Conservation (phyloP, 805 yeast genomes). For the Candida orba region DNA sequence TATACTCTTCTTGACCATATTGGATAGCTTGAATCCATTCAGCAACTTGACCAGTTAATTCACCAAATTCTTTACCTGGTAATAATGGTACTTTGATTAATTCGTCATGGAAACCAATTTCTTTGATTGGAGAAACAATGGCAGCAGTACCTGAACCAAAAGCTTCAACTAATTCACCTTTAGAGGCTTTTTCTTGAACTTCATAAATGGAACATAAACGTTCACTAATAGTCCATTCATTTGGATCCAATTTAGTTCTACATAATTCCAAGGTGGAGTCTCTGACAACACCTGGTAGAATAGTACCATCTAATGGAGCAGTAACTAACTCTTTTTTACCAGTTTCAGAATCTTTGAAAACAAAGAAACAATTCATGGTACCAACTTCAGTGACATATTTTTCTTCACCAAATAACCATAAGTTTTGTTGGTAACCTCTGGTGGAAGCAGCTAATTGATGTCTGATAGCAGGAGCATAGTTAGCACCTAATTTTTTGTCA, state of each 20-base stretch:
- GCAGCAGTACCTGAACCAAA: conserved; percentile 99
- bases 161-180: conserved; percentile 86
- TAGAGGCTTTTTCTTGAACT: conserved; percentile 65
- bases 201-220: conserved; percentile 79
- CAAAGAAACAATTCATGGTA: conserved; percentile 93
- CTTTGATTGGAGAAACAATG: conserved; percentile 87
- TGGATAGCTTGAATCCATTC: conserved; percentile 86
- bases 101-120: conserved; percentile 72
- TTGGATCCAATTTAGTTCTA: conserved; percentile 62
- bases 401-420: conserved; percentile 94
- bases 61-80: conserved; percentile 73
- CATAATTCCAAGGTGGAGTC: conserved; percentile 77
- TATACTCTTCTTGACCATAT: conserved; percentile 74
- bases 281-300: conserved; percentile 94
- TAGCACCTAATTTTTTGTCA: conserved; percentile 92
- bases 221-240: conserved; percentile 80
- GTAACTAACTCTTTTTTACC: conserved; percentile 91
- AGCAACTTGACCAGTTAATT: conserved; percentile 68
- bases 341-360: conserved; percentile 60
- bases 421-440: conserved; percentile 91
- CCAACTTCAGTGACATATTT: conserved; percentile 91
- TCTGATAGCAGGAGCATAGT: conserved; percentile 90
- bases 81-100: conserved; percentile 73
- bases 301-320: conserved; percentile 96
- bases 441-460: conserved; percentile 88